Conservation (phyloP, 140 eudicot genomes). For the Oenanthe javanica region DNA sequence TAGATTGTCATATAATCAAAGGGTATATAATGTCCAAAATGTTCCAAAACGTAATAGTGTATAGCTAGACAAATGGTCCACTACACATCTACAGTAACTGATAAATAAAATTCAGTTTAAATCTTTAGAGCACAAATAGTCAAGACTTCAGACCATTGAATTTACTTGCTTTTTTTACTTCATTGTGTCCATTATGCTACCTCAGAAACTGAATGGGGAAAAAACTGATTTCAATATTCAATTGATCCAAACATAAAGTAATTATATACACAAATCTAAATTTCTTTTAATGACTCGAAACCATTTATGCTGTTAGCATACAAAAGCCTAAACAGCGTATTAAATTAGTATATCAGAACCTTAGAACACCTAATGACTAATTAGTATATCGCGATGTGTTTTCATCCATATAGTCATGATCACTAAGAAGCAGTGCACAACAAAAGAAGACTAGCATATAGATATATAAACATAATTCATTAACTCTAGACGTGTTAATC, state of each 20-base stretch:
- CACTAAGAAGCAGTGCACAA: neutral
- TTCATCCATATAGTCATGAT: neutral
- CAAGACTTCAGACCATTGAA: too few relatives aligned
- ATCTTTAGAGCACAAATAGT: neutral
- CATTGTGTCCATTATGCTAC: neutral
- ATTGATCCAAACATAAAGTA: too few relatives aligned
- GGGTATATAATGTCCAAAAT: neutral
- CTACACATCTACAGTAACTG: neutral
- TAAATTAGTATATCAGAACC: neutral
- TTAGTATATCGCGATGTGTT: neutral
- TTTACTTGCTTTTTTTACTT: neutral
- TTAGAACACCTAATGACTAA: neutral
- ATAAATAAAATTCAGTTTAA: neutral
- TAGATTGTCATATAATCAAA: neutral
- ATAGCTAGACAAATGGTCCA: neutral
- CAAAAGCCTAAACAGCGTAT: neutral
- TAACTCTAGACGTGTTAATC: neutral
- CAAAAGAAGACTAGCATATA: neutral
- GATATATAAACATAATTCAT: neutral
- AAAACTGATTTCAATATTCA: neutral
- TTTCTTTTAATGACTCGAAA: neutral
- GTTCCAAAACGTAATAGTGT: neutral
- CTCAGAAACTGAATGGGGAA: neutral
- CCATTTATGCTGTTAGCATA: neutral
- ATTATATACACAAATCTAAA: neutral